phyloP scores from a whole-genome alignment of 257 asterid genomes.

The Solanum pimpinellifolium region DNA sequence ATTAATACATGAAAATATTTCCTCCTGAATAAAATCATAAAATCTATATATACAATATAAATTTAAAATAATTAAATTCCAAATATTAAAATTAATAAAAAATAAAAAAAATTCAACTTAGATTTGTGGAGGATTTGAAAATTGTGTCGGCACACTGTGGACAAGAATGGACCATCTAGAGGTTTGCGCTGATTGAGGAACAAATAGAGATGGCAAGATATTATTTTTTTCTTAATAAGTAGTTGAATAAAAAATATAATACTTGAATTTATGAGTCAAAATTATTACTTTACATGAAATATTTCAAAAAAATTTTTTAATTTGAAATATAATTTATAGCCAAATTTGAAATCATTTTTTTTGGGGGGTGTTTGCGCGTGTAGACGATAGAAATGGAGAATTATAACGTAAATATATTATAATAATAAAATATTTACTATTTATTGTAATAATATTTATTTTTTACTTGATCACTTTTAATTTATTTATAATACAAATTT shows the following conservation, averaged over 20 bases:
- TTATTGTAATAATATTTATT: too few relatives aligned
- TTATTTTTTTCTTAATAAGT: neutral
- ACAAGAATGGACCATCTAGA: neutral
- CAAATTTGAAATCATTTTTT: neutral
- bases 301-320: neutral
- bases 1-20: accelerated
- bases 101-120: neutral
- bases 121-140: neutral
- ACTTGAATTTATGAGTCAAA: neutral
- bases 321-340: neutral
- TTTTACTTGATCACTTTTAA: too few relatives aligned
- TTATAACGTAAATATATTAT: too few relatives aligned
- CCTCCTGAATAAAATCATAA: too few relatives aligned
- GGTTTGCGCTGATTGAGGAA: neutral
- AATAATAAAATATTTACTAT: too few relatives aligned
- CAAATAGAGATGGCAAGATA: neutral
- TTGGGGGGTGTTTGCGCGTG: too few relatives aligned
- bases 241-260: neutral
- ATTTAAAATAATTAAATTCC: too few relatives aligned
- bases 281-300: neutral
- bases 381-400: too few relatives aligned
- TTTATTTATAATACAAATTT: too few relatives aligned
- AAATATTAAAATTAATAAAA: too few relatives aligned
- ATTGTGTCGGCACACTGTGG: neutral
- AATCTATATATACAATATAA: too few relatives aligned